Evolutionary conservation across 1,139 yeast species (phyloP).

Genomic region (Geotrichum reessii): DNA sequence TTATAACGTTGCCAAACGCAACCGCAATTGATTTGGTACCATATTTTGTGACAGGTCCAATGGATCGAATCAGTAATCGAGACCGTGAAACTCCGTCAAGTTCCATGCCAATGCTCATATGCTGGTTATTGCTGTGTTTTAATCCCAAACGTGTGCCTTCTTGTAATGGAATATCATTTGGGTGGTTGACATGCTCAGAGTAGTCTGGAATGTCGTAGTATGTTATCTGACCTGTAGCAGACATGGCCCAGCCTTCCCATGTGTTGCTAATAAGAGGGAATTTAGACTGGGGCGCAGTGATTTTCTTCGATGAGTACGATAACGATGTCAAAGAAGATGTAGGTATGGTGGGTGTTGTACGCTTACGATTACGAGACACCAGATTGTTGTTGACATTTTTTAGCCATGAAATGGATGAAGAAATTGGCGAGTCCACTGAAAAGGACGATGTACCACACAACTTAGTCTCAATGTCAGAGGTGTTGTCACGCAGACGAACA

Average conservation of each 20-base stretch:
- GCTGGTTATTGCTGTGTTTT: not conserved
- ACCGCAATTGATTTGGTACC: conserved; percentile 75
- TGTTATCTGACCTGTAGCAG: conserved; percentile 55
- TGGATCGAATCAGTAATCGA: conserved; percentile 43
- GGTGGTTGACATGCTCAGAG: not conserved
- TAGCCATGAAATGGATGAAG: conserved; percentile 4
- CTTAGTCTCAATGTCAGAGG: not conserved
- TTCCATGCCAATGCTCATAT: conserved; percentile 10
- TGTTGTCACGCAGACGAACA: conserved; percentile 42
- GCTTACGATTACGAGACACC: not conserved
- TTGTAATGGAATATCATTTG: not conserved
- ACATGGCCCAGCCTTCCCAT: conserved; percentile 81
- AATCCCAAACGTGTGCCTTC: not conserved
- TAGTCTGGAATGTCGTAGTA: conserved; percentile 55
- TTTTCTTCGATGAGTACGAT: not conserved
- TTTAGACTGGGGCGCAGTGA: not conserved
- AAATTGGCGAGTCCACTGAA: not conserved
- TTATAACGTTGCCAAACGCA: conserved; percentile 67
- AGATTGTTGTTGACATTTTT: not conserved
- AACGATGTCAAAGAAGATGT: not conserved
- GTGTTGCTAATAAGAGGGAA: conserved; percentile 24
- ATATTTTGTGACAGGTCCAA: conserved; percentile 54
- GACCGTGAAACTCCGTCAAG: conserved; percentile 13
- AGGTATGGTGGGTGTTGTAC: not conserved
- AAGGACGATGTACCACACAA: not conserved